Conservation (phyloP, 805 yeast genomes). For the Dipodascus geniculatus region DNA sequence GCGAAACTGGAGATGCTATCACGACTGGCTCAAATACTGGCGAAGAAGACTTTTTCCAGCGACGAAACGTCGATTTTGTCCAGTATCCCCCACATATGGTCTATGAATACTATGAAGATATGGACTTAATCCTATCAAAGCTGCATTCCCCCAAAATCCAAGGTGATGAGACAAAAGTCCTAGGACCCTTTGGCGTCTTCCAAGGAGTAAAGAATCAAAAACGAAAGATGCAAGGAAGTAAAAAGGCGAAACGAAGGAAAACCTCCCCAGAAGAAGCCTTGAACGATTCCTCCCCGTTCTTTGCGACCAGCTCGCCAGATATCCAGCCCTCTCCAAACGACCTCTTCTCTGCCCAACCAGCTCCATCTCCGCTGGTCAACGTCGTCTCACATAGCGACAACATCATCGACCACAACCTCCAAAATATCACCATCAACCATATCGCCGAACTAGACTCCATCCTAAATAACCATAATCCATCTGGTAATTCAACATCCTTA, state of each 20-base stretch:
- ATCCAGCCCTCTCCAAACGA: background rate
- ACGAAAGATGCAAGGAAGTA: background rate
- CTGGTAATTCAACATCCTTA: background rate
- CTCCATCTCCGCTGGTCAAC: background rate
- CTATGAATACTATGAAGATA: slow-evolving; percentile 68
- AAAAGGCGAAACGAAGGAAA: background rate
- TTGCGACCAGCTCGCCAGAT: background rate
- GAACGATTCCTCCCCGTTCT: background rate
- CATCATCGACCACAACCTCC: background rate
- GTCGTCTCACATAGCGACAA: background rate
- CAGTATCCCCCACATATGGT: slow-evolving; percentile 46
- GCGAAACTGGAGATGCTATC: slow-evolving; percentile 12
- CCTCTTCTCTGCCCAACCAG: background rate
- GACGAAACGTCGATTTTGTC: slow-evolving; percentile 45
- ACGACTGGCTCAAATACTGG: slow-evolving; percentile 2
- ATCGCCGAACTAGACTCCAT: background rate
- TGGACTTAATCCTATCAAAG: slow-evolving; percentile 56
- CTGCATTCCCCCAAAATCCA: slow-evolving; percentile 38
- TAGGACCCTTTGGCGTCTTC: slow-evolving; percentile 82
- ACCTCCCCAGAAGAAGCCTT: background rate
- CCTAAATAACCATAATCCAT: background rate
- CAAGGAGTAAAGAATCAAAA: slow-evolving; percentile 28
- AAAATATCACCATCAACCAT: background rate
- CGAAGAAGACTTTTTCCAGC: slow-evolving; percentile 45
- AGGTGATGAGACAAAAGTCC: slow-evolving; percentile 36